Percentiles rank a stretch among this genome's conserved stretches.
These are phyloP conservation scores for Phlebopus sp. DNA, from an alignment of 1,284 basidiomycete genomes.

Conservation along the genomic window DNA sequence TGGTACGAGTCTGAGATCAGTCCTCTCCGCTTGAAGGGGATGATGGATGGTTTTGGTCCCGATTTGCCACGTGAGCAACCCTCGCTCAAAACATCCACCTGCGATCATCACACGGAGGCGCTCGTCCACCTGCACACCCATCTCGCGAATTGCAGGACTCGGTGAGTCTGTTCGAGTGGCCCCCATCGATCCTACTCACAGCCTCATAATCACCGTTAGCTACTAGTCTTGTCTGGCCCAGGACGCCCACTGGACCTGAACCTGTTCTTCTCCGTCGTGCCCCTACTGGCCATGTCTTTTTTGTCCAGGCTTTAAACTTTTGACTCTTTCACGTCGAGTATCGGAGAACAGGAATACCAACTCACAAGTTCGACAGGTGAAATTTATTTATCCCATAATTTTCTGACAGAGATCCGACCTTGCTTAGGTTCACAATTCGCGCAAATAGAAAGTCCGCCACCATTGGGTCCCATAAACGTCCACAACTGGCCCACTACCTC, in stretches of 20 bases:
- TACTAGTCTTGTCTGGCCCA: neutral
- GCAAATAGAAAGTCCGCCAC: constrained; percentile 39
- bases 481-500: constrained; percentile 23
- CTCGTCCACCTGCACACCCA: neutral
- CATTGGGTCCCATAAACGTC: constrained; percentile 38
- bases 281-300: neutral
- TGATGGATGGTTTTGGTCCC: neutral
- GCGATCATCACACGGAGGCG: neutral
- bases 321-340: constrained; percentile 4
- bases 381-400: constrained; percentile 1
- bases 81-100: neutral
- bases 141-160: neutral
- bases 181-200: neutral
- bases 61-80: constrained; percentile 20
- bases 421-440: constrained; percentile 12
- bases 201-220: neutral
- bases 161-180: neutral
- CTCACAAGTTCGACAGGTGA: constrained; percentile 1
- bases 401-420: constrained; percentile 9
- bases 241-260: neutral
- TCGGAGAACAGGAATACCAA: constrained; percentile 4
- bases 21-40: constrained; percentile 12
- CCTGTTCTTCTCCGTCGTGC: neutral
- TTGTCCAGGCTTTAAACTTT: constrained; percentile 6
- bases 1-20: neutral